Conservation (phyloP, 441 rosid species). For the Geranium incanum region DNA sequence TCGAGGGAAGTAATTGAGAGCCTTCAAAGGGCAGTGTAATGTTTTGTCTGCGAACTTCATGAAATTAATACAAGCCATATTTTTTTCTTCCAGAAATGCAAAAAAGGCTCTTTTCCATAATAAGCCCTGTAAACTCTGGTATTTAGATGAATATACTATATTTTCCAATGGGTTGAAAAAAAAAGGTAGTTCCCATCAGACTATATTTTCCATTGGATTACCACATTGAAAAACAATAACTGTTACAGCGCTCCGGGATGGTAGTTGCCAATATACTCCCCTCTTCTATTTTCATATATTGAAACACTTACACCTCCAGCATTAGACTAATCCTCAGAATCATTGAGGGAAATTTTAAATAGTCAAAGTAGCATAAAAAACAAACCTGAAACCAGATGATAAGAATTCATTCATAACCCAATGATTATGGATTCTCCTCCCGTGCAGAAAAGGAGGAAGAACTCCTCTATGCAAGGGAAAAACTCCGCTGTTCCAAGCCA, state of each 20-base stretch:
- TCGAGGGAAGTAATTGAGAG: conserved; percentile 31
- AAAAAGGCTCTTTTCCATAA: conserved; percentile 27
- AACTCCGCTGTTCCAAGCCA: conserved; percentile 72
- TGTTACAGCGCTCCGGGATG: conserved; percentile 65
- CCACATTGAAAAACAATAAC: conserved; percentile 40
- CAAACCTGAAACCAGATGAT: conserved; percentile 54
- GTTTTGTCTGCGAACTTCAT: conserved; percentile 29
- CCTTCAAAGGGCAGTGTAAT: conserved; percentile 29
- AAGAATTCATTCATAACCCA: conserved; percentile 72
- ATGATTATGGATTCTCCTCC: conserved; percentile 53
- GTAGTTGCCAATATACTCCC: conserved; percentile 74
- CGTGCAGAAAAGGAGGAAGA: conserved; percentile 77
- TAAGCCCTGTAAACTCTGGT: conserved; percentile 20
- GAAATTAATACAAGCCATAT: conserved; percentile 38
- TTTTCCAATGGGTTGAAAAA: conserved; percentile 34
- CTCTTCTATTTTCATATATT: conserved; percentile 36
- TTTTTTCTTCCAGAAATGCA: conserved; percentile 33
- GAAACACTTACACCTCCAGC: conserved; percentile 20
- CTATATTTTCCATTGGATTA: conserved; percentile 46
- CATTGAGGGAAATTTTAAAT: conserved; percentile 44
- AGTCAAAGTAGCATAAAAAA: conserved; percentile 69
- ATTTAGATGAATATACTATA: conserved; percentile 19
- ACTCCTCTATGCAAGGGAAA: conserved; percentile 60
- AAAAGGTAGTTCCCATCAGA: conserved; percentile 41
- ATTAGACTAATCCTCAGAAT: conserved; percentile 23